These are phyloP conservation scores for Aspergillus pseudonomiae DNA, from an alignment of 2,329 filamentous ascomycete species.

Conservation along the genomic window DNA sequence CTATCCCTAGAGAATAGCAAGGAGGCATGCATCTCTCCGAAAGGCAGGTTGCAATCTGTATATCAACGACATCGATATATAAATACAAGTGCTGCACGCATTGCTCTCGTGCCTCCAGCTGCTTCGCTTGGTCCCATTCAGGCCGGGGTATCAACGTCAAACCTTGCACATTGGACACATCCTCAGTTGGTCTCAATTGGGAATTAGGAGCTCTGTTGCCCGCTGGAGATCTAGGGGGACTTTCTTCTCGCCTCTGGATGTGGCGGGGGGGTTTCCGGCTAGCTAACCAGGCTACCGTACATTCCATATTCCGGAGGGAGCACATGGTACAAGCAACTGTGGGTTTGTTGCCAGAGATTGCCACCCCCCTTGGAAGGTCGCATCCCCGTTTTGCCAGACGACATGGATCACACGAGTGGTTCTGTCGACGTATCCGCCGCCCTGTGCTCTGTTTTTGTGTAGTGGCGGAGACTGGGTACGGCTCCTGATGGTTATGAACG, in stretches of 20 bases:
- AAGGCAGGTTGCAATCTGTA: slow-evolving; percentile 15
- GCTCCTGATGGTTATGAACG: too few species aligned
- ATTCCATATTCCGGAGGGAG: slow-evolving; percentile 1
- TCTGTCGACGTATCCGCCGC: not conserved
- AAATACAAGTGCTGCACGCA: slow-evolving; percentile 13
- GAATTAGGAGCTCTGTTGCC: not conserved
- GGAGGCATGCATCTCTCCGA: slow-evolving; percentile 15
- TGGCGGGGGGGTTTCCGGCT: not conserved
- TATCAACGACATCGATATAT: slow-evolving; percentile 19
- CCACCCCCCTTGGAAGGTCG: slow-evolving; percentile 1
- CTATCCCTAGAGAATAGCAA: slow-evolving; percentile 16
- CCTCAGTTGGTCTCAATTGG: too few species aligned
- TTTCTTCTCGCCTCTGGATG: not conserved
- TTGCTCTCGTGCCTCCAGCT: not conserved
- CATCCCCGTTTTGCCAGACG: slow-evolving; percentile 7
- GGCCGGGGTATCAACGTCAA: not conserved
- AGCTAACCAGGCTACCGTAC: slow-evolving; percentile 8
- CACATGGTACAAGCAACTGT: slow-evolving; percentile 1
- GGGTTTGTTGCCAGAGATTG: not conserved
- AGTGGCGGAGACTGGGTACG: too few species aligned
- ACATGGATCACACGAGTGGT: slow-evolving; percentile 9
- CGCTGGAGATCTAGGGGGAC: not conserved
- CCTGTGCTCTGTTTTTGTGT: not conserved
- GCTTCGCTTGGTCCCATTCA: not conserved
- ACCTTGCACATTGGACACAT: not conserved